Base-by-base conservation (phyloP, 2,329 filamentous ascomycete species). In the Neospermospora avenae region DNA sequence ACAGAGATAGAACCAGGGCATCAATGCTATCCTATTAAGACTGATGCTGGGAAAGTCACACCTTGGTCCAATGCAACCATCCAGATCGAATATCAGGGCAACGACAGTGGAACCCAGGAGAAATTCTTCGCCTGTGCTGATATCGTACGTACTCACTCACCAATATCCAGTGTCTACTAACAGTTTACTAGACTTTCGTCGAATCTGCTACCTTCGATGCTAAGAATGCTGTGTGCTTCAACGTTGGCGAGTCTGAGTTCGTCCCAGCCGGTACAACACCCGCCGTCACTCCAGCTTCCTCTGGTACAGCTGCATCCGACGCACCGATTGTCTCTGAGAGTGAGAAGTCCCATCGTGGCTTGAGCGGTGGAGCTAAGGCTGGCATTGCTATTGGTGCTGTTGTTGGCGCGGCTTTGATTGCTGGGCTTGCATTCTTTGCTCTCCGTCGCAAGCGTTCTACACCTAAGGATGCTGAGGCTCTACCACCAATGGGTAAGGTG, bases 51-150 rank as follows among this genome's bases (percentile, higher is more conserved):
- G 3, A 69, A 66, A 10, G 71, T 76, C 58, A 65, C 65, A n/a
- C 67, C 74, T 4, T 79, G 80, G 18, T 71, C 73, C 55, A 78
- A 78, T 59, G 80, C 80, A 18, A 82, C 80, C 6, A 72, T 81
- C 22, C 79, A 81, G 66, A 73, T 82, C 64, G 75, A 76, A 60
- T 81, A 81, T 71, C 55, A 74, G 78, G 55, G 73, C 77, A 63
- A 59, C 24, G 70, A 77, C 64, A 74, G 72, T 18, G 74, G 74
- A 3, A 71, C 75, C 31, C 75, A 76, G 62, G 73, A 80, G 64
- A 78, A 76, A 20, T 80, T 79, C 68, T 81, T 79, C 59, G 77
- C 79, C 34, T 81, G 79, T 63, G 76, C 79, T 31, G 79, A 81
- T 70, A 77, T 81, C 59, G 70, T 72, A 67, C 58, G 70, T 68